Base-by-base conservation (phyloP, 495 filamentous ascomycete species). In the Xylaria venustula region DNA sequence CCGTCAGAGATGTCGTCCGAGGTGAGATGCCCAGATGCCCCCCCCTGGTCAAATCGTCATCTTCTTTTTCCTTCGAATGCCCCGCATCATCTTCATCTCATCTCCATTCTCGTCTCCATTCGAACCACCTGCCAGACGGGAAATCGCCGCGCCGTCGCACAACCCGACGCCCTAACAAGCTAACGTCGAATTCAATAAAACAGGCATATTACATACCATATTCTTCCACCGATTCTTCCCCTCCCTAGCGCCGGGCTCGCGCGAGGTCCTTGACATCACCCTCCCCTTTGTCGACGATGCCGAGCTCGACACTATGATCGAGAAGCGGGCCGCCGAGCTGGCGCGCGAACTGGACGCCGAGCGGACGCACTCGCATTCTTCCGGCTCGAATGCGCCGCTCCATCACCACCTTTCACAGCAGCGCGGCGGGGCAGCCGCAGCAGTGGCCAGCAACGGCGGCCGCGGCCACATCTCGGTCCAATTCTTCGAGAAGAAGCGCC, bases 221-320 rank as follows among this genome's bases (percentile, higher is more conserved):
- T 98, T 98, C 87, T 98, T 98, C 81, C 92, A 98, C 76, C 90
- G 94, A 61, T 96, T 92, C 81, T 98, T 98, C 79, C 90, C 90
- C 58, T 86, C 90, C 28, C 82, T 97, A 56, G 78, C 85, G 14
- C 94, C 94, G n/a, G 83, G 84, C 46, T 91, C 90, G 45, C 87
- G 91, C 70, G 94, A 98, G 69, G 85, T 98, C 45, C 86, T 98
- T 56, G 94, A 96, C 68, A 82, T 97, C 54, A 96, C 92, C 26
- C 84, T 98, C 7, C 91, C 95, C 32, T 86, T 88, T 61, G 88
- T 98, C 65, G 88, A 92, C 61, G 93, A 98, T 67, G 83, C 83
- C 51, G 91, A 97, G 67, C 87, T 98, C 32, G 92, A 96, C 69
- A 93, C 91, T 2, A 80, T 96, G 61, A 96, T 98, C 68, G 93